phyloP scores from a whole-genome alignment of 192 early-diverging fungal genomes.

The Globomyces pollinis-pini region DNA sequence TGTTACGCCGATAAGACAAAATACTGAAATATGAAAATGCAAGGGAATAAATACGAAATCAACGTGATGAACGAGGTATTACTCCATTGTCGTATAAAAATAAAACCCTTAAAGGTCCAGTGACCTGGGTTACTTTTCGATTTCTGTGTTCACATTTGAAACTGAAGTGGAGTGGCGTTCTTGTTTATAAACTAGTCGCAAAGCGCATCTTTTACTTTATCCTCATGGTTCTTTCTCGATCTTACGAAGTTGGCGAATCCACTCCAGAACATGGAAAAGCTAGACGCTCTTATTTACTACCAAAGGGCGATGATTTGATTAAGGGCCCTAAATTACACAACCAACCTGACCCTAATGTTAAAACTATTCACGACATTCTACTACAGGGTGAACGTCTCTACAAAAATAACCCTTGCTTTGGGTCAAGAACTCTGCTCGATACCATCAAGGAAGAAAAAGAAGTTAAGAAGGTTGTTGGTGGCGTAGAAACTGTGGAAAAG shows the following conservation, averaged over 20 bases:
- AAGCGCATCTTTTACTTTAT: too few relatives aligned
- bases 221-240: too few relatives aligned
- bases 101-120: too few relatives aligned
- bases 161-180: too few relatives aligned
- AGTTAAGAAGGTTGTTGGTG: constrained; percentile 50
- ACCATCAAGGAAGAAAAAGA: constrained; percentile 58
- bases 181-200: too few relatives aligned
- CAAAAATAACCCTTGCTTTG: background rate
- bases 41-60: too few relatives aligned
- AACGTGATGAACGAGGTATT: too few relatives aligned
- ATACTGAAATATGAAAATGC: too few relatives aligned
- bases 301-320: constrained; percentile 4
- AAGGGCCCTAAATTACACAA: background rate
- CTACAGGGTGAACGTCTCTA: background rate
- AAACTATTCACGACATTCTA: constrained; percentile 58
- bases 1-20: too few relatives aligned
- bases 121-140: too few relatives aligned
- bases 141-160: too few relatives aligned
- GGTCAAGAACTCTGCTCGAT: background rate
- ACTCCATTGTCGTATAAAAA: too few relatives aligned
- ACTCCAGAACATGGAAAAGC: background rate
- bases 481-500: constrained; percentile 50
- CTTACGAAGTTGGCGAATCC: constrained; percentile 4
- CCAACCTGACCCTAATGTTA: constrained; percentile 30
- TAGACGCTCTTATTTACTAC: constrained; percentile 6